phyloP scores from a whole-genome alignment of 2,329 filamentous ascomycete species.

The Scedosporium aurantiacum region DNA sequence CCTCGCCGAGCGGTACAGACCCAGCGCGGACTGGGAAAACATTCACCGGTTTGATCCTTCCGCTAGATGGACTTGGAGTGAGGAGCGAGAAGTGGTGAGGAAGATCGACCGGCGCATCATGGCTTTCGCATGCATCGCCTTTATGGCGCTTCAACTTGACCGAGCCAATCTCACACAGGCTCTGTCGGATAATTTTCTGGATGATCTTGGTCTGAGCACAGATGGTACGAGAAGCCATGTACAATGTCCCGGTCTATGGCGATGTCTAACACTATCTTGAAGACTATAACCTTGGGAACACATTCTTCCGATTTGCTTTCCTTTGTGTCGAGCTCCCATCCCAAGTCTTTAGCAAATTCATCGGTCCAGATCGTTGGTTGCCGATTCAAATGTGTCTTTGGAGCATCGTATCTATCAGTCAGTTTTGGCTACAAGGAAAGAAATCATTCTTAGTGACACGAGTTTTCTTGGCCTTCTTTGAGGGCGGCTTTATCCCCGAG shows the following conservation, averaged over 20 bases:
- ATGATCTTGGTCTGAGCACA: conserved; percentile 18
- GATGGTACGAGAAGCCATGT: conserved; percentile 9
- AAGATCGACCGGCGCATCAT: conserved; percentile 41
- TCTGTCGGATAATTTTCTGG: conserved; percentile 19
- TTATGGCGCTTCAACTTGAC: conserved; percentile 21
- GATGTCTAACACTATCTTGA: not conserved
- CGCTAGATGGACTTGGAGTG: conserved; percentile 24
- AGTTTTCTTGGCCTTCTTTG: conserved; percentile 27
- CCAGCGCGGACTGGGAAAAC: conserved; percentile 19
- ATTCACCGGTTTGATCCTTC: conserved; percentile 25
- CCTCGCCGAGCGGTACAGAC: conserved; percentile 23
- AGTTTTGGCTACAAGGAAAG: conserved; percentile 29
- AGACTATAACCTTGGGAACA: conserved; percentile 24
- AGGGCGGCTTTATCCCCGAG: conserved; percentile 36
- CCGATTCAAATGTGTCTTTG: conserved; percentile 46
- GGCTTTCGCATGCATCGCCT: conserved; percentile 28
- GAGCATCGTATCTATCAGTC: conserved; percentile 39
- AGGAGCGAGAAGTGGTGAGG: conserved; percentile 19
- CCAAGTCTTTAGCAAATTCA: conserved; percentile 46
- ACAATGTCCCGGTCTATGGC: not conserved
- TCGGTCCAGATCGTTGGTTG: conserved; percentile 49
- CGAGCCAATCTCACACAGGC: conserved; percentile 21
- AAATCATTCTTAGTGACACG: conserved; percentile 28
- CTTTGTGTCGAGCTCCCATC: conserved; percentile 37
- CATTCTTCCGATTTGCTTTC: conserved; percentile 20